Conservation (phyloP, 805 yeast genomes). For the Starmerella etchellsii region DNA sequence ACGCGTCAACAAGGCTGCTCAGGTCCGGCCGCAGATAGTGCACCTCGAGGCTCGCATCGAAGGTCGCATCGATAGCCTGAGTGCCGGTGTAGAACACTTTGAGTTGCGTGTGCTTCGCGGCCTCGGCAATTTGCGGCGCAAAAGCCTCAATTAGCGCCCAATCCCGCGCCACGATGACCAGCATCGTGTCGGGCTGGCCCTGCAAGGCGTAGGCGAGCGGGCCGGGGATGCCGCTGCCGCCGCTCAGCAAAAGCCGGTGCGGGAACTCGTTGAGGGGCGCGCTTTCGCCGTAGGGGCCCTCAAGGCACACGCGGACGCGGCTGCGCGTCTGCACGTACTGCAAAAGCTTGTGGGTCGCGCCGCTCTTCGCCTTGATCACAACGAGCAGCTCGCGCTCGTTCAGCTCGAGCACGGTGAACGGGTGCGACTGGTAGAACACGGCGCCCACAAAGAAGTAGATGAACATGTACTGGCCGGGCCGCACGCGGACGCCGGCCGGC, state of each 20-base stretch:
- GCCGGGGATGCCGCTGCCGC: slow-evolving; percentile 12
- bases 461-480: background rate
- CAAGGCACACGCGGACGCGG: background rate
- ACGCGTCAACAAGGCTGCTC: background rate
- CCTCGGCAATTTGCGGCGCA: background rate
- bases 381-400: background rate
- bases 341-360: background rate
- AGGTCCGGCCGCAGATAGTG: background rate
- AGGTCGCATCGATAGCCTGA: background rate
- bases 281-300: slow-evolving; percentile 7
- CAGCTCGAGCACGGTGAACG: slow-evolving; percentile 38
- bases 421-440: slow-evolving; percentile 59
- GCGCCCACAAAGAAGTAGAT: slow-evolving; percentile 29
- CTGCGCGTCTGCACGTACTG: background rate
- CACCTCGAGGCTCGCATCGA: background rate
- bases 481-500: slow-evolving; percentile 9
- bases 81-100: background rate
- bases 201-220: slow-evolving; percentile 6
- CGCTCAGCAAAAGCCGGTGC: slow-evolving; percentile 4
- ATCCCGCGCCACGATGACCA: slow-evolving; percentile 7
- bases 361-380: slow-evolving; percentile 9
- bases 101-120: background rate
- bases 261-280: background rate
- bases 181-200: background rate
- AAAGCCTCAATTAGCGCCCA: slow-evolving; percentile 3